Conservation (phyloP, 2,329 filamentous ascomycete species). For the Colletotrichum simmondsii region DNA sequence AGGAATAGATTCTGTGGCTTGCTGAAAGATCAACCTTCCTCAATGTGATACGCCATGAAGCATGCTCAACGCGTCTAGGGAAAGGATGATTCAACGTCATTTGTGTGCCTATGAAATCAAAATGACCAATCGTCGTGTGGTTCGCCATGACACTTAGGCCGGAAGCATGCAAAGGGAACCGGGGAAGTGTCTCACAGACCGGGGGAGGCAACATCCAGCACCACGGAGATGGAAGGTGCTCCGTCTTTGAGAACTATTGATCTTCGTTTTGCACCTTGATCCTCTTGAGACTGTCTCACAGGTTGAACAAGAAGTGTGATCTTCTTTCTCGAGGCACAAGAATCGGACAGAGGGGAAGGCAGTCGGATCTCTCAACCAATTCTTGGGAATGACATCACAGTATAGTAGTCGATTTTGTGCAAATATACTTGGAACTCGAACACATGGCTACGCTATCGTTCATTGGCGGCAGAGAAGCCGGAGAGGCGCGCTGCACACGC, state of each 20-base stretch:
- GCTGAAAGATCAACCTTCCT: not conserved
- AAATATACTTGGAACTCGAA: not conserved
- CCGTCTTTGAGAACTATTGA: not conserved
- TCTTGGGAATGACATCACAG: not conserved
- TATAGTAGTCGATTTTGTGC: not conserved
- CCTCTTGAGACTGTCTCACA: not conserved
- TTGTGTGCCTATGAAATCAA: not conserved
- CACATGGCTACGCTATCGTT: not conserved
- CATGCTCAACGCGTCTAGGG: not conserved
- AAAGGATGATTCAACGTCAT: not conserved
- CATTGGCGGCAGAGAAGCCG: not conserved
- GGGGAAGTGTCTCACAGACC: conserved; percentile 5
- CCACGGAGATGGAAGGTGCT: not conserved
- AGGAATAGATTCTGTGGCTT: not conserved
- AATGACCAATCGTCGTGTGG: not conserved
- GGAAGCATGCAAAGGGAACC: conserved; percentile 4
- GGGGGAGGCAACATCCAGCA: not conserved
- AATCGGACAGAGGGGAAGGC: not conserved
- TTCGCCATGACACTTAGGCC: not conserved
- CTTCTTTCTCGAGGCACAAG: not conserved
- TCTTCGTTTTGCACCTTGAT: not conserved
- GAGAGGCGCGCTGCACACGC: not conserved
- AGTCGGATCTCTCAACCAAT: not conserved
- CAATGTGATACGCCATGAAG: not conserved
- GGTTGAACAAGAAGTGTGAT: not conserved